Evolutionary conservation across 129 eudicot genomes (phyloP).

Genomic region (Mikania micrantha): DNA sequence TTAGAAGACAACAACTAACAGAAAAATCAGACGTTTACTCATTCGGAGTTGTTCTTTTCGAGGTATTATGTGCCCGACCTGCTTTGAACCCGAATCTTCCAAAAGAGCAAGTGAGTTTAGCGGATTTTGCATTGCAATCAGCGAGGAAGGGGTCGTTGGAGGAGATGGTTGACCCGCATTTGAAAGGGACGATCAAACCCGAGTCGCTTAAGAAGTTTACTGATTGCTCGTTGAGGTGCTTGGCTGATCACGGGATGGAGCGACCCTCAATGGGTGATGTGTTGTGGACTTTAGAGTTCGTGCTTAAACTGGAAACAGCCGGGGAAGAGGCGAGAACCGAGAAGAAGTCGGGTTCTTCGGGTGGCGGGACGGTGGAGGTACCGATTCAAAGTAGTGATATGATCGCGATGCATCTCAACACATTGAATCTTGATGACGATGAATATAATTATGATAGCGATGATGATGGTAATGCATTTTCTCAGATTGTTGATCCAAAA

Average conservation of each 20-base stretch:
- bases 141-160: constrained; percentile 50
- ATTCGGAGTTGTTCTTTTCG: constrained; percentile 71
- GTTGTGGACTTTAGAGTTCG: constrained; percentile 62
- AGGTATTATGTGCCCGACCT: constrained; percentile 71
- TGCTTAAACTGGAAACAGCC: constrained; percentile 35
- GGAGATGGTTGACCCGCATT: constrained; percentile 57
- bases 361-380: constrained; percentile 21
- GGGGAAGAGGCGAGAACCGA: constrained; percentile 11
- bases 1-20: constrained; percentile 56
- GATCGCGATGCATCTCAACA: constrained; percentile 65
- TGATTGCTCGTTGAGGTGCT: constrained; percentile 53
- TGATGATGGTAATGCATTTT: constrained; percentile 43
- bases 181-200: constrained; percentile 55
- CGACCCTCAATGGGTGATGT: constrained; percentile 85
- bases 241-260: constrained; percentile 57
- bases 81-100: constrained; percentile 61
- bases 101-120: constrained; percentile 70
- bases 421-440: constrained; percentile 51
- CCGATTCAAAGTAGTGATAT: constrained; percentile 35
- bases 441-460: constrained; percentile 19
- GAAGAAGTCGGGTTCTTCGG: constrained; percentile 8
- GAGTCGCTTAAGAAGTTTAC: constrained; percentile 55
- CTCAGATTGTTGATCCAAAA: constrained; percentile 58
- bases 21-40: constrained; percentile 72
- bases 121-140: constrained; percentile 55